phyloP scores from a whole-genome alignment of 805 yeast species.

The Candida vaughaniae region DNA sequence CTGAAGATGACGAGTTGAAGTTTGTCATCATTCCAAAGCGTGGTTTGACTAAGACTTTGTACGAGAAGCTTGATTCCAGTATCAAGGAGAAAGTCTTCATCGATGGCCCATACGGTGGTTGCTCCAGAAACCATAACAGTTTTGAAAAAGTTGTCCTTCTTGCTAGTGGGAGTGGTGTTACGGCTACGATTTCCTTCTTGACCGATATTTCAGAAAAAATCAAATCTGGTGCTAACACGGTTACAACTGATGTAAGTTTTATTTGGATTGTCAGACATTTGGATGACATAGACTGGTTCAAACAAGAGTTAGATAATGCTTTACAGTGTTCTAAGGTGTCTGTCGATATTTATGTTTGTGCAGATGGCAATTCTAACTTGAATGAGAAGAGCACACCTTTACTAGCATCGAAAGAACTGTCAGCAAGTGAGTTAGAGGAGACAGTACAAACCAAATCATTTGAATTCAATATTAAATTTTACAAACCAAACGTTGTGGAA shows the following conservation, averaged over 20 bases:
- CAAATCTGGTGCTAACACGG: conserved; percentile 11
- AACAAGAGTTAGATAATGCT: conserved; percentile 32
- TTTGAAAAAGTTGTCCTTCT: conserved; percentile 45
- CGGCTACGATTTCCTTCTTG: conserved; percentile 49
- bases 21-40: conserved; percentile 45
- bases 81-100: conserved; percentile 33
- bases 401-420: neutral
- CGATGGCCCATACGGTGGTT: conserved; percentile 63
- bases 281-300: conserved; percentile 40
- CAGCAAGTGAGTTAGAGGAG: neutral
- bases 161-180: conserved; percentile 53
- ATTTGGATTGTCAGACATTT: conserved; percentile 43
- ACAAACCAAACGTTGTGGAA: neutral
- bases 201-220: conserved; percentile 20
- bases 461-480: conserved; percentile 13
- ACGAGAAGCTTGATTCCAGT: conserved; percentile 27
- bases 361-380: neutral
- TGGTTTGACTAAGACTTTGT: conserved; percentile 45
- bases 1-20: conserved; percentile 30
- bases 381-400: neutral
- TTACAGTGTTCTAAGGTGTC: conserved; percentile 19
- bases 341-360: conserved; percentile 25
- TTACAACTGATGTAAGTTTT: conserved; percentile 32
- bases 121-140: conserved; percentile 41
- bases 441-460: neutral